A percentile compares a stretch with the other conserved stretches of the same genome.
phyloP scores from a whole-genome alignment of 257 asterid species.

The Scutellaria barbata region DNA sequence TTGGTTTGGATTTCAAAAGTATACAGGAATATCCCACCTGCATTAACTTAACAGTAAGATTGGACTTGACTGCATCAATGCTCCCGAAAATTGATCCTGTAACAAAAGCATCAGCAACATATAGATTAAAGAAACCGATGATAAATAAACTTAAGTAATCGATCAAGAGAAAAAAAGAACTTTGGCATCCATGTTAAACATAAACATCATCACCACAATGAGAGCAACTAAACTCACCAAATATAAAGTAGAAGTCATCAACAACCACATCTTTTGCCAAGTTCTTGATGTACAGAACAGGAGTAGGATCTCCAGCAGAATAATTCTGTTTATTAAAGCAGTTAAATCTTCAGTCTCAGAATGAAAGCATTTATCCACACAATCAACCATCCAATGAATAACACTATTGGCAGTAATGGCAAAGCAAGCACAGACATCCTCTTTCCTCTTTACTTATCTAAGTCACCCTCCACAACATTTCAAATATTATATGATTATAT shows the following conservation, averaged over 20 bases:
- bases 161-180: background rate
- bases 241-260: constrained; percentile 79
- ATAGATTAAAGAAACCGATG: constrained; percentile 16
- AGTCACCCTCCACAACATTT: no score
- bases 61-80: constrained; percentile 72
- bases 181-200: background rate
- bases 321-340: constrained; percentile 67
- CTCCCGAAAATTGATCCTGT: constrained; percentile 86
- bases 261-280: constrained; percentile 85
- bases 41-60: constrained; percentile 81
- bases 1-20: constrained; percentile 1
- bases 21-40: constrained; percentile 61
- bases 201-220: background rate
- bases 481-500: background rate
- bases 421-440: constrained; percentile 11
- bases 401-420: background rate
- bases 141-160: background rate
- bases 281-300: constrained; percentile 81
- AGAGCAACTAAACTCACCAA: constrained; percentile 62
- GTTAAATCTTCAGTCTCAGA: constrained; percentile 24
- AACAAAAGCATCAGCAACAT: constrained; percentile 31
- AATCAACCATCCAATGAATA: constrained; percentile 20
- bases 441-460: no score
- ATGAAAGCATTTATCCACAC: constrained; percentile 12
- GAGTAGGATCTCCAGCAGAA: constrained; percentile 79